Evolutionary conservation across 805 yeast species (phyloP).

Genomic region (Ogataea glucozyma): DNA sequence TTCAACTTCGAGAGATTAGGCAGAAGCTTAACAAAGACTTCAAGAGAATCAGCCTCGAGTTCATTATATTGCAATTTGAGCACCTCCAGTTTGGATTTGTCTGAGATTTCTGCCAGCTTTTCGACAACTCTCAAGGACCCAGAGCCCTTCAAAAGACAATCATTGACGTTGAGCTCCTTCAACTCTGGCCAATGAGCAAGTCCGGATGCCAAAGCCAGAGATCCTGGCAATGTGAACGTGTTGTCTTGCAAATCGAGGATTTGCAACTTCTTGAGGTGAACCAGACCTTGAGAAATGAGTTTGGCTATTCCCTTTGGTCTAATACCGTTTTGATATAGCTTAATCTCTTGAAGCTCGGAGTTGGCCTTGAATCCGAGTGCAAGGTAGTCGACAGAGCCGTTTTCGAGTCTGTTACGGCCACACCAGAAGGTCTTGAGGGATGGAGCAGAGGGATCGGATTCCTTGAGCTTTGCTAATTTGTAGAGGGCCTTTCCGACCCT

Average conservation of each 20-base stretch:
- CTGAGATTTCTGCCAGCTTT: conserved; percentile 40
- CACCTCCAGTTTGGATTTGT: conserved; percentile 45
- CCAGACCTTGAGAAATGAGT: conserved; percentile 71
- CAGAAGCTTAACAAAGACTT: conserved; percentile 56
- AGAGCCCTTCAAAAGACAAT: conserved; percentile 76
- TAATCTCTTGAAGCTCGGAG: conserved; percentile 56
- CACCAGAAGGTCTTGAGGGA: conserved; percentile 84
- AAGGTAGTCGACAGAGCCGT: conserved; percentile 86
- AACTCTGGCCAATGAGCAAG: conserved; percentile 66
- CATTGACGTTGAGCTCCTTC: conserved; percentile 81
- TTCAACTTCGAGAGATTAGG: conserved; percentile 58
- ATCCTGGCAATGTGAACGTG: conserved; percentile 76
- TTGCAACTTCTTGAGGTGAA: conserved; percentile 57
- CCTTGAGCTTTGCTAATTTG: conserved; percentile 61
- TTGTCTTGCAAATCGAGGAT: conserved; percentile 91
- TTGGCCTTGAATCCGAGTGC: conserved; percentile 85
- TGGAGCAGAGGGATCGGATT: conserved; percentile 35
- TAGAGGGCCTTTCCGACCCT: conserved; percentile 86
- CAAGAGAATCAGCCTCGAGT: conserved; percentile 66
- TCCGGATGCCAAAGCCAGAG: conserved; percentile 61
- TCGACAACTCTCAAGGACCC: conserved; percentile 65
- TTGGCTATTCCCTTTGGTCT: conserved; percentile 88
- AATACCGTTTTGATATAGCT: conserved; percentile 94
- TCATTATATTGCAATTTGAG: conserved; percentile 89
- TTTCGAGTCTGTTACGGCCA: conserved; percentile 96